phyloP scores from a whole-genome alignment of 768 basidiomycete species.

The Galerina sulciceps region DNA sequence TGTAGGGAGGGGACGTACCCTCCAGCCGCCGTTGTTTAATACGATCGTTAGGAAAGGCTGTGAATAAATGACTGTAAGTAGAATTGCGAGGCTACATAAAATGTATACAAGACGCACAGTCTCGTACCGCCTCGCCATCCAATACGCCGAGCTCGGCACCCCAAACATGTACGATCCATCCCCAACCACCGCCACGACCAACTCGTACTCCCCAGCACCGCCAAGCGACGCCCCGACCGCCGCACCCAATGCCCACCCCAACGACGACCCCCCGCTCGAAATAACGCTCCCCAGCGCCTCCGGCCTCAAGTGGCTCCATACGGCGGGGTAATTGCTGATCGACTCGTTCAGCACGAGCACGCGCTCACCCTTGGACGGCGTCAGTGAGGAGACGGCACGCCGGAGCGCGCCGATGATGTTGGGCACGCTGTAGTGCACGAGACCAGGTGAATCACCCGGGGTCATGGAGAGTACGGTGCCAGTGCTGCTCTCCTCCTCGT shows the following conservation, averaged over 20 bases:
- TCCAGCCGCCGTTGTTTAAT: conserved; percentile 77
- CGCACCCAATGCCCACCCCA: conserved; percentile 73
- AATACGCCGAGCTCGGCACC: conserved; percentile 67
- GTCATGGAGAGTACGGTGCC: conserved; percentile 5
- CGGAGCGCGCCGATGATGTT: conserved; percentile 56
- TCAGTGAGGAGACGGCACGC: conserved; percentile 38
- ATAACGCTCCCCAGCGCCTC: conserved; percentile 54
- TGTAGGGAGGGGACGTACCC: conserved; percentile 34
- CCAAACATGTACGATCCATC: conserved; percentile 75
- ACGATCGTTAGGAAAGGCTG: conserved; percentile 75
- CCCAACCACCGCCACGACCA: conserved; percentile 64
- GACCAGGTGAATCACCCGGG: neutral
- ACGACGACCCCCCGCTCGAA: conserved; percentile 63
- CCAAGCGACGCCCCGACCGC: conserved; percentile 63
- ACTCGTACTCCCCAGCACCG: conserved; percentile 48
- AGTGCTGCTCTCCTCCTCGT: conserved; percentile 33
- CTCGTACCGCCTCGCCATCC: conserved; percentile 73
- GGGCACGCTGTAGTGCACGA: conserved; percentile 41
- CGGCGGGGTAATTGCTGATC: conserved; percentile 56
- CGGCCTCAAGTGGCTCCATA: conserved; percentile 64
- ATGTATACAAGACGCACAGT: conserved; percentile 48
- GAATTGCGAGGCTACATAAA: neutral
- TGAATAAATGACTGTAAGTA: neutral
- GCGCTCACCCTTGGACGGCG: conserved; percentile 38
- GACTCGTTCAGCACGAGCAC: conserved; percentile 65